These are phyloP conservation scores for Aspergillus tamarii DNA, from an alignment of 2,329 filamentous ascomycete genomes.

Conservation along the genomic window DNA sequence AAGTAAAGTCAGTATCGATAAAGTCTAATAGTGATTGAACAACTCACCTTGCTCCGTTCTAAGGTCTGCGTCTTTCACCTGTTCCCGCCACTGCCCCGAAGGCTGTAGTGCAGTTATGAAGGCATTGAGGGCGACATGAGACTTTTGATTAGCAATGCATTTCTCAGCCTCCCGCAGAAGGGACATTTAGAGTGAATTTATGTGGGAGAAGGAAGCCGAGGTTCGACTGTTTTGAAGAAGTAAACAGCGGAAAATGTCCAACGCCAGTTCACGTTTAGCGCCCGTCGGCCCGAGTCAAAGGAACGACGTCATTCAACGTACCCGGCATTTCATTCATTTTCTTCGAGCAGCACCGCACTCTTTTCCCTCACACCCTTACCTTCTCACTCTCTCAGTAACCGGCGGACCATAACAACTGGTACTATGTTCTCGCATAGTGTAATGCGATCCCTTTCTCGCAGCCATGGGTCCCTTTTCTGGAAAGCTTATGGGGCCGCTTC, in stretches of 20 bases:
- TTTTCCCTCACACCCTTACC: neutral
- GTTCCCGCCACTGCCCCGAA: conserved; percentile 38
- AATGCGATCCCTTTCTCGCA: conserved; percentile 24
- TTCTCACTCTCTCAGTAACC: neutral
- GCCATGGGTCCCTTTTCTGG: conserved; percentile 15
- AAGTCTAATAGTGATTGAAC: neutral
- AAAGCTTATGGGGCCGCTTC: conserved; percentile 18
- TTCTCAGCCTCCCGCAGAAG: conserved; percentile 48
- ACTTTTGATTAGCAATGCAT: conserved; percentile 46
- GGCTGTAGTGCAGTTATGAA: conserved; percentile 44
- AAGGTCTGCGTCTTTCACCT: conserved; percentile 41
- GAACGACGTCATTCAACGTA: conserved; percentile 24
- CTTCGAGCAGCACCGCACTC: neutral
- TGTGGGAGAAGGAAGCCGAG: neutral
- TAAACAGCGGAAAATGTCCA: neutral
- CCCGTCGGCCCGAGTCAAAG: conserved; percentile 26
- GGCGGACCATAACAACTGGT: neutral
- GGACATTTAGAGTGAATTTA: conserved; percentile 41
- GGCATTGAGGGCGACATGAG: conserved; percentile 41
- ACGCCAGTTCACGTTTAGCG: conserved; percentile 9
- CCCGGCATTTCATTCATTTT: conserved; percentile 15
- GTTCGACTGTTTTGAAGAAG: neutral
- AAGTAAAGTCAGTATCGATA: conserved; percentile 9
- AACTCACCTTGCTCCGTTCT: conserved; percentile 39
- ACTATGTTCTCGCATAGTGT: conserved; percentile 35